Evolutionary conservation across 306 rosid genomes (phyloP), one percentile per base, ranked within the genome.

Genomic region (Gynostemma pentaphyllum): DNA sequence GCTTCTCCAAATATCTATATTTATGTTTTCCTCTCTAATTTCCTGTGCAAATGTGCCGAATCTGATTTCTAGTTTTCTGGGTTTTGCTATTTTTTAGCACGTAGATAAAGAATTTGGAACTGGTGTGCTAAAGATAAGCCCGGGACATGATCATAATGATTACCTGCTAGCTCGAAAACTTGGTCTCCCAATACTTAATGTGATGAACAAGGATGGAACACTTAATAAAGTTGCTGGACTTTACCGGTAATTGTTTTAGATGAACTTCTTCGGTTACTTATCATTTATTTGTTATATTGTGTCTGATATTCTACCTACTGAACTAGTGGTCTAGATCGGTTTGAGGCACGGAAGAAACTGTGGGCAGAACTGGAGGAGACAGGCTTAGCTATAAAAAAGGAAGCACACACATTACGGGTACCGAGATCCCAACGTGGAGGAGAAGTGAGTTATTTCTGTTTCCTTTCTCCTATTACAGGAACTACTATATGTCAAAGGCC

Each of bases 351-450:
- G 22, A 83, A 87, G 77, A 87, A 85, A 77, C 73, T 91, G 5
- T 91, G 98, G 98, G 81, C 86, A 50, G 98, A 91, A 68, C 84
- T 91, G 77, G 96, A 85, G 82, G 98, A 87, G 73, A 87, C 89
- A 22, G 86, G 86, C 46, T 78, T 91, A 67, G 92, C 89, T 57
- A 92, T 85, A 56, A 91, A 82, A 81, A 88, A 79, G 81, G 89
- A 91, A 71, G 82, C 89, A 19, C 98, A 91, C 78, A 87, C 85
- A 29, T 79, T 76, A 67, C 81, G 98, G 48, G 96, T 91, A 67
- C 98, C 98, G 37, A 91, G 98, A 79, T 91, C 98, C 59, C 98
- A 91, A 70, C 98, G 98, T 68, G 98, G 98, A 52, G 98, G 98
- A 74, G 98, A 87, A 79, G 98, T 91, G 76, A 87, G 85, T 81